Conservation (phyloP, 306 rosid species). For the Coriaria nepalensis region DNA sequence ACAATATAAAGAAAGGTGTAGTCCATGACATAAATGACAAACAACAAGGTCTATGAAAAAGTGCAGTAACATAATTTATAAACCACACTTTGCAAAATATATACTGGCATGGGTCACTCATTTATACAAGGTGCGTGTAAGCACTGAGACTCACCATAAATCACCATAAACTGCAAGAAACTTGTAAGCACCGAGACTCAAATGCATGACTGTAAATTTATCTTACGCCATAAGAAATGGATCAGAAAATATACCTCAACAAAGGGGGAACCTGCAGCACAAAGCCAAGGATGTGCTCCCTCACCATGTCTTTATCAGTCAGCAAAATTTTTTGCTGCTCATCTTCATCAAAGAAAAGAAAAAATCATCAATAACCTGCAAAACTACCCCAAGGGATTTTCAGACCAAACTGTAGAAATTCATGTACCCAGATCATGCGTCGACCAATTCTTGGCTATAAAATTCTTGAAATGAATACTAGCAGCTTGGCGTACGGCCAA, state of each 20-base stretch:
- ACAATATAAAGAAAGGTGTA: not conserved
- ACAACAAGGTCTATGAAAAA: too few relatives aligned
- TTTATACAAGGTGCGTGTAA: too few relatives aligned
- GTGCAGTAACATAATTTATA: too few relatives aligned
- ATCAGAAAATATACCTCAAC: conserved; percentile 44
- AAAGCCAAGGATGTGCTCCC: conserved; percentile 68
- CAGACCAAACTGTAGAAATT: conserved; percentile 9
- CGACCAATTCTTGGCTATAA: conserved; percentile 83
- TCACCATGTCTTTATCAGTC: conserved; percentile 71
- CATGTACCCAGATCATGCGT: conserved; percentile 58
- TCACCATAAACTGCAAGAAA: too few relatives aligned
- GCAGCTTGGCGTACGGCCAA: conserved; percentile 91
- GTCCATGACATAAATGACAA: too few relatives aligned
- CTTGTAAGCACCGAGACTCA: too few relatives aligned
- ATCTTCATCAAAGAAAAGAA: conserved; percentile 30
- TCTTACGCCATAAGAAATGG: not conserved
- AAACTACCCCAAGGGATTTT: conserved; percentile 4
- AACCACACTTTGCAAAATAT: conserved; percentile 11
- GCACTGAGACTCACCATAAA: too few relatives aligned
- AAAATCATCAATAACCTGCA: conserved; percentile 10
- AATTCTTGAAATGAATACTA: conserved; percentile 95
- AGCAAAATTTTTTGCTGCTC: conserved; percentile 54
- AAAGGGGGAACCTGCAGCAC: conserved; percentile 78
- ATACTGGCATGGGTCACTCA: too few relatives aligned
- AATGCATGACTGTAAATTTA: too few relatives aligned